Base-by-base conservation (phyloP, 176 grass and related monocot species). In the Lolium rigidum region DNA sequence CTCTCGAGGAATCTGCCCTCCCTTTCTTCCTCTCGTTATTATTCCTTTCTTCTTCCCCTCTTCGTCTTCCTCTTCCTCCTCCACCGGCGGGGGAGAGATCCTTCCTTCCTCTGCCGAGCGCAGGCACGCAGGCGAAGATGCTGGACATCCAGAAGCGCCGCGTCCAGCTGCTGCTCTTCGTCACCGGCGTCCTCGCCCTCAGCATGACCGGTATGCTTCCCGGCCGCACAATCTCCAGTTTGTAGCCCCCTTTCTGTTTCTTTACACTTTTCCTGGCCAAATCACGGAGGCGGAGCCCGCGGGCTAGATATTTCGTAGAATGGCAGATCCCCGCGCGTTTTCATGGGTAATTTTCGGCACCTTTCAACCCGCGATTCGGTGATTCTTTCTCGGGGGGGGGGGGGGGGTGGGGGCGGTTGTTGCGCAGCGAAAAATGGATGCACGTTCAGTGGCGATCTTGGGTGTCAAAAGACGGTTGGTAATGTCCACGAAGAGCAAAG, bases 141-240 rank as follows among this genome's bases (percentile, higher is more conserved):
- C 70, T 99, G 82, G 90, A 93, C 81, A 81, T 96, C 58, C 92
- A 93, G 87, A 94, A 83, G 76, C 76, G 87, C 72, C 92, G 97
- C n/a, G 90, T 92, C 25, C 94, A 94, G 90, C 82, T 99, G 48
- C 21, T 94, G 82, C 79, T 99, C n/a, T 83, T 94, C 76, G 67
- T 91, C 73, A 65, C 13, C 5, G 86, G 76, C 82, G 63, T 99
- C 59, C 70, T 96, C 78, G 90, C 82, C 71, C 97, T 99, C 82
- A 93, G 97, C 90, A 99, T 99, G 94, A 94, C 97, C 51, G 94
- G 94, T 94, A 62, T 60, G 78, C 50, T 78, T 87, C 80, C 84
- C 65, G 26, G 68, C 89, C n/a, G 44, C 28, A 26, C 21, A 60
- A 48, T 67, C 46, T 75, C 35, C 54, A 7, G 22, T 38, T 38